These are phyloP conservation scores for Chaetomidium leptoderma DNA, from an alignment of 495 filamentous ascomycete genomes.

Conservation along the genomic window DNA sequence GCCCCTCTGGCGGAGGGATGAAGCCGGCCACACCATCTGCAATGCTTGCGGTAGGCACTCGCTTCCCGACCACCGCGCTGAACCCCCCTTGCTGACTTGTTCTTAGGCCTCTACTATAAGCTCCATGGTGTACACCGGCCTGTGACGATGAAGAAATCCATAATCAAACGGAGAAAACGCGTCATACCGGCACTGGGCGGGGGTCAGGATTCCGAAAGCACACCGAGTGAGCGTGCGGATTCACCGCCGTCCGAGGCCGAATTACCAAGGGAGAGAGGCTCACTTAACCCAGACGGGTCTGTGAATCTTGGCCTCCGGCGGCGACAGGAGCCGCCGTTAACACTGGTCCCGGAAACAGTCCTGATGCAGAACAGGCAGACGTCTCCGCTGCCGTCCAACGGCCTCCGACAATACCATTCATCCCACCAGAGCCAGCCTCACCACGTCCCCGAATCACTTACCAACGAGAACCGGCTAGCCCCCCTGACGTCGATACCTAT, in stretches of 20 bases:
- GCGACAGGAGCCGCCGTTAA: slow-evolving; percentile 35
- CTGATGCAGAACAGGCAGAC: slow-evolving; percentile 35
- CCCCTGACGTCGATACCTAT: slow-evolving; percentile 45
- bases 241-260: slow-evolving; percentile 40
- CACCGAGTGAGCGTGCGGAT: slow-evolving; percentile 42
- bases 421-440: slow-evolving; percentile 31
- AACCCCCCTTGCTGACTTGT: slow-evolving; percentile 16
- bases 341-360: slow-evolving; percentile 47
- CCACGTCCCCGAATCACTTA: slow-evolving; percentile 43
- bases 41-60: slow-evolving; percentile 86
- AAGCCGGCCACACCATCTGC: slow-evolving; percentile 93
- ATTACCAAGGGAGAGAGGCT: slow-evolving; percentile 42
- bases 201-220: slow-evolving; percentile 35
- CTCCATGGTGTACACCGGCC: slow-evolving; percentile 90
- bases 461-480: slow-evolving; percentile 52
- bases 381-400: slow-evolving; percentile 34
- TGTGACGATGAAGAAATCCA: slow-evolving; percentile 92
- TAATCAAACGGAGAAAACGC: slow-evolving; percentile 93
- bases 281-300: slow-evolving; percentile 52
- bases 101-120: slow-evolving; percentile 88
- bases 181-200: slow-evolving; percentile 73
- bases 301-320: slow-evolving; percentile 58
- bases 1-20: slow-evolving; percentile 91
- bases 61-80: background rate
- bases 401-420: slow-evolving; percentile 46